Percentiles rank a stretch among this genome's conserved stretches.
phyloP scores from a whole-genome alignment of 2,329 filamentous ascomycete genomes.

The Teratosphaeriaceae sp. region DNA sequence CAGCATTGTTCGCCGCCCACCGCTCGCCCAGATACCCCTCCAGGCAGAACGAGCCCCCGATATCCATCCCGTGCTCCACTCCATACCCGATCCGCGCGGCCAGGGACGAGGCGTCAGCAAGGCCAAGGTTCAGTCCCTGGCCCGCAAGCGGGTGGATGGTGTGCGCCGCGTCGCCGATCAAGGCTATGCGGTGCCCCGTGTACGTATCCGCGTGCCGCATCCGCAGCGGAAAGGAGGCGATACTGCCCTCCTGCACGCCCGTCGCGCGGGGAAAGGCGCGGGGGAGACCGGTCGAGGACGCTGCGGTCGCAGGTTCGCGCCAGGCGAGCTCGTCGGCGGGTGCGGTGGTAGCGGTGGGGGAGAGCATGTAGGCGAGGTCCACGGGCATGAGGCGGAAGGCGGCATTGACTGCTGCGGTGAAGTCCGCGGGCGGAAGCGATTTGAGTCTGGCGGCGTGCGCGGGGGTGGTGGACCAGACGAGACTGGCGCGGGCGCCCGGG shows the following conservation, averaged over 20 bases:
- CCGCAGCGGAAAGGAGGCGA: constrained; percentile 86
- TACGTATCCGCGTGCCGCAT: constrained; percentile 94
- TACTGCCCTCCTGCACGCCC: constrained; percentile 67
- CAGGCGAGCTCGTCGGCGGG: constrained; percentile 73
- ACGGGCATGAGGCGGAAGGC: constrained; percentile 76
- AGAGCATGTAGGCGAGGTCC: constrained; percentile 80
- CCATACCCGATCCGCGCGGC: constrained; percentile 68
- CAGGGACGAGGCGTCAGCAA: constrained; percentile 79
- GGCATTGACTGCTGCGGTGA: constrained; percentile 84
- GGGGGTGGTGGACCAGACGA: constrained; percentile 93
- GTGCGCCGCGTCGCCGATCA: constrained; percentile 92
- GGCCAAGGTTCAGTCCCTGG: constrained; percentile 88
- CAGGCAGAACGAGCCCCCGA: constrained; percentile 70
- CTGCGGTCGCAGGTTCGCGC: constrained; percentile 65
- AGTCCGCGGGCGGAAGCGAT: constrained; percentile 63
- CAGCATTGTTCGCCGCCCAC: constrained; percentile 71
- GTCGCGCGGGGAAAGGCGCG: constrained; percentile 49
- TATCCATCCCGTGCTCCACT: constrained; percentile 76
- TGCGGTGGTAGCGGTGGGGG: constrained; percentile 33
- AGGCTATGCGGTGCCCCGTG: constrained; percentile 78
- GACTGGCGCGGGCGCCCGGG: constrained; percentile 71
- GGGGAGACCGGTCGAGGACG: constrained; percentile 35
- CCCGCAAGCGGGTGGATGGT: constrained; percentile 92
- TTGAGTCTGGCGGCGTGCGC: constrained; percentile 73
- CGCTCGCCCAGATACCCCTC: constrained; percentile 76